Conservation (phyloP, 768 basidiomycete genomes). For the Harrya chromipes region DNA sequence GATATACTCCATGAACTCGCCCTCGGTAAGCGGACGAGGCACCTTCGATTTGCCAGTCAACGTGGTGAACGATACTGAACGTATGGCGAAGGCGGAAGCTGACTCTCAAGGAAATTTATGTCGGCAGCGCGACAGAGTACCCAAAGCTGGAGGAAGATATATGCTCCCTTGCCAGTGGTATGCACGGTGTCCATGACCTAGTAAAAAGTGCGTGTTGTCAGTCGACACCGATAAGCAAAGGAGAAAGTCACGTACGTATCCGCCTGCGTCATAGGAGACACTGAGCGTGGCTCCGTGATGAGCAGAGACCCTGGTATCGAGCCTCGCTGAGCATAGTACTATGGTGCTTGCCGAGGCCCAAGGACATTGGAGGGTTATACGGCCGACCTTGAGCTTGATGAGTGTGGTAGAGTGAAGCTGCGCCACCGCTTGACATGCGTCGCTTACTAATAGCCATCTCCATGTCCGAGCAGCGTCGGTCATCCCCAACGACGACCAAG, state of each 20-base stretch:
- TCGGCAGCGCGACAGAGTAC: not conserved
- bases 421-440: too few species aligned
- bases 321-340: constrained; percentile 48
- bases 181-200: not conserved
- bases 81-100: constrained; percentile 8
- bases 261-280: constrained; percentile 44
- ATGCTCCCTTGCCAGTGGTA: not conserved
- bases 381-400: constrained; percentile 44
- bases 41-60: constrained; percentile 13
- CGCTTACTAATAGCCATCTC: too few species aligned
- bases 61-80: constrained; percentile 34
- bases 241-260: too few species aligned
- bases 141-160: too few species aligned
- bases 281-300: constrained; percentile 52
- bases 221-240: too few species aligned
- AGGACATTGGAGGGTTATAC: constrained; percentile 31
- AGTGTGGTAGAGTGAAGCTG: too few species aligned
- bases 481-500: too few species aligned
- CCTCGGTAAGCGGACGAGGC: constrained; percentile 18
- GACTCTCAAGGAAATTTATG: not conserved
- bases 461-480: too few species aligned
- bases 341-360: constrained; percentile 33
- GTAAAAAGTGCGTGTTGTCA: constrained; percentile 8
- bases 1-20: constrained; percentile 35
- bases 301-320: constrained; percentile 48